A percentile compares a stretch with the other conserved stretches of the same genome.
phyloP scores from a whole-genome alignment of 148 eudicot species.

The Diospyros lotus region DNA sequence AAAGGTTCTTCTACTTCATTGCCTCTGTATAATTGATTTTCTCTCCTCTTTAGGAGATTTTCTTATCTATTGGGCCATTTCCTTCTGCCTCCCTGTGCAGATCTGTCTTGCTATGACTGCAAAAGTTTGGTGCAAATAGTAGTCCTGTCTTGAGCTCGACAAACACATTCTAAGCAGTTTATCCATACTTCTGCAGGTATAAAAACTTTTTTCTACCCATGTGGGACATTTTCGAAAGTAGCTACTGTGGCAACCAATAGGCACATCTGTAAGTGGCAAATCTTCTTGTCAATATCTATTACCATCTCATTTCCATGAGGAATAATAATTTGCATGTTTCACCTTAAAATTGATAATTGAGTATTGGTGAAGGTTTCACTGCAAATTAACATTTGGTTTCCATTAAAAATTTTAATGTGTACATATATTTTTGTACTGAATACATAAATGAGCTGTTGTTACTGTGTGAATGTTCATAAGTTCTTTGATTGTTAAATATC shows the following conservation, averaged over 20 bases:
- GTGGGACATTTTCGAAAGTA: conserved; percentile 80
- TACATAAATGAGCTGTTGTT: conserved; percentile 1
- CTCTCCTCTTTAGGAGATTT: background rate
- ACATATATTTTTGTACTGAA: background rate
- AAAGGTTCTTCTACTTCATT: background rate
- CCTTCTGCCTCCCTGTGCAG: background rate
- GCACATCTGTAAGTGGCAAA: conserved; percentile 64
- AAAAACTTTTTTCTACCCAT: conserved; percentile 76
- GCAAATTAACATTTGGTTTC: background rate
- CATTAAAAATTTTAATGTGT: background rate
- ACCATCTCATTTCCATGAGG: background rate
- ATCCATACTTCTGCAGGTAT: conserved; percentile 54
- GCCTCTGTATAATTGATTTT: background rate
- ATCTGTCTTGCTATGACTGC: background rate
- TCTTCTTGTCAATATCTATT: background rate
- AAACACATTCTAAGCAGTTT: conserved; percentile 5
- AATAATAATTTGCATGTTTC: background rate
- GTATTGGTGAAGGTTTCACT: background rate
- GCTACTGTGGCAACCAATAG: conserved; percentile 68
- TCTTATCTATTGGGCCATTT: conserved; percentile 3
- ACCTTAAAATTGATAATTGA: background rate
- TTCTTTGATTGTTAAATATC: background rate
- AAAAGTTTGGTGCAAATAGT: background rate
- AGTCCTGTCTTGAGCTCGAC: background rate
- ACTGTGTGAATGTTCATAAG: background rate